Evolutionary conservation across 371 early-diverging fungal genomes (phyloP), one percentile per base, ranked within the genome.

Genomic region (Mortierella sp.): DNA sequence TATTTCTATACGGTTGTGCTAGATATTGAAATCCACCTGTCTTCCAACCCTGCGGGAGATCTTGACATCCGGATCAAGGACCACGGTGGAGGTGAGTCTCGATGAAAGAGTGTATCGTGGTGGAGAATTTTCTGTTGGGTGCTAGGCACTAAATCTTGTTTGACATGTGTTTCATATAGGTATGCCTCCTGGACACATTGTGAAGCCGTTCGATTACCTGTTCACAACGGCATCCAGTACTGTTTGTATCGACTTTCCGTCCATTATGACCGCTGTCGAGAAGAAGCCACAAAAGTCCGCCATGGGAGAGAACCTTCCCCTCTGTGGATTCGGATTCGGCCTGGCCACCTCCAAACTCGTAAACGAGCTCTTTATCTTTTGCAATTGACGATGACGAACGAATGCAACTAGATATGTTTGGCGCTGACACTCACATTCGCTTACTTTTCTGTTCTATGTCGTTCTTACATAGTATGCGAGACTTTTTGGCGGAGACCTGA

Each of bases 311-410:
- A 86, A 86, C 63, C 78, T 86, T 16, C 86, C 86, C 2, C 77
- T 86, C 18, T 86, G 86, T 21, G 86, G 86, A 24, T 86, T 86
- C 54, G 86, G 86, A n/a, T 86, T 86, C 77, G 86, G 86, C 27
- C 72, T 86, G 8, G 86, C 86, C 0, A 86, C 86, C 21, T 86
- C 86, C 18, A 79, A 72, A 54, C 72, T 86, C 54, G 85, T 84
- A 78, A 76, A 74, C 35, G 2, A 1, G 21, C 51, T 51, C 0
- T 51, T 68, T 10, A 51, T 4, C 12, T 68, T 29, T 75, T 7
- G 27, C 24, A 21, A 48, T 35, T 51, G 46, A 35, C 16, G 21
- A 38, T 16, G 7, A 38, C 6, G 8, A 56, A 27, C 1, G 74
- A 41, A 43, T 14, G 32, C 12, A 41, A 24, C 38, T n/a, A 7